phyloP scores from a whole-genome alignment of 2,329 filamentous ascomycete genomes.

The Colletotrichum coccodes region DNA sequence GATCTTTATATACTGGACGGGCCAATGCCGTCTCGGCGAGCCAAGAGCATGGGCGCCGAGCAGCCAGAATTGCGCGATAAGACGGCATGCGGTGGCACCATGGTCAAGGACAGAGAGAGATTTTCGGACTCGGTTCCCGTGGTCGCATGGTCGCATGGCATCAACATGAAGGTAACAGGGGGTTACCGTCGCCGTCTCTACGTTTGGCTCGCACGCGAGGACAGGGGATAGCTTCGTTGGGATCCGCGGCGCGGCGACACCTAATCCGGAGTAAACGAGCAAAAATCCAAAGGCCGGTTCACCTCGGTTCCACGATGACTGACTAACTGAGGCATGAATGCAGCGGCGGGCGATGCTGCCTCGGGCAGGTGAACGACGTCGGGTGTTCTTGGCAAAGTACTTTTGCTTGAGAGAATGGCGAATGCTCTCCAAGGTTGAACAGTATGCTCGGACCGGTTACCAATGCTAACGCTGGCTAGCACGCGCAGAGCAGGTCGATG shows the following conservation, averaged over 20 bases:
- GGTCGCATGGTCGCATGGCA: background rate
- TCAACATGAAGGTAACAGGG: background rate
- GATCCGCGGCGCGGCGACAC: background rate
- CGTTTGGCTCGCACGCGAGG: background rate
- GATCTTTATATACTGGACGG: constrained; percentile 11
- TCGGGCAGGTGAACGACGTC: constrained; percentile 26
- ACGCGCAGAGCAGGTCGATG: constrained; percentile 13
- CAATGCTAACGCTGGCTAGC: background rate
- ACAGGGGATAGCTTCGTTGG: constrained; percentile 7
- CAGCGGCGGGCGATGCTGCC: constrained; percentile 26
- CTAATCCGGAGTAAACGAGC: background rate
- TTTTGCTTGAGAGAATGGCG: constrained; percentile 13
- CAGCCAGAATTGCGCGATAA: constrained; percentile 26
- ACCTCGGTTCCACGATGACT: background rate
- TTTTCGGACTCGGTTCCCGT: background rate
- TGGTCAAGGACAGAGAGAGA: background rate
- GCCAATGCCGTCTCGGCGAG: constrained; percentile 13
- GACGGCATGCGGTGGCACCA: constrained; percentile 12
- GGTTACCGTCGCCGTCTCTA: background rate
- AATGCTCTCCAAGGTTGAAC: background rate
- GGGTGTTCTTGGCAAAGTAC: constrained; percentile 26
- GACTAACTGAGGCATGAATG: constrained; percentile 22
- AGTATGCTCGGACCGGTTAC: background rate
- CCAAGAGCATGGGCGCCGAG: constrained; percentile 11
- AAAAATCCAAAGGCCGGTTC: background rate